phyloP scores from a whole-genome alignment of 2,329 filamentous ascomycete species.

The Fusarium staphyleae region DNA sequence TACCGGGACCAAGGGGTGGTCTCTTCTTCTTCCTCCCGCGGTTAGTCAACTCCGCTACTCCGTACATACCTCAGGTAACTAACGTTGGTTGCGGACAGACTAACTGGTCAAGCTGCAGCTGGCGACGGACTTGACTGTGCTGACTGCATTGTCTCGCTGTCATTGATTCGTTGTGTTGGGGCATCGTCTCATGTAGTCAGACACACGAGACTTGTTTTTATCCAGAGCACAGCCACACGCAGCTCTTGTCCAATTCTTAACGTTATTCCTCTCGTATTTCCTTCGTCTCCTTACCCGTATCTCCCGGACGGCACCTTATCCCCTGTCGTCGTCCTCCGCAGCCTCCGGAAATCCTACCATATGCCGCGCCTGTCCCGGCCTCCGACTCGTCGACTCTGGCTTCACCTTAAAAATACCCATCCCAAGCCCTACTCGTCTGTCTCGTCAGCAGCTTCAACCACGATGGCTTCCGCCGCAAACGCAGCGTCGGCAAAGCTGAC shows the following conservation, averaged over 20 bases:
- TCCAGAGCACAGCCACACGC: too few relatives aligned
- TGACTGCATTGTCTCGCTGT: conserved; percentile 10
- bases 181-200: neutral
- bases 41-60: too few relatives aligned
- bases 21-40: too few relatives aligned
- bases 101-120: too few relatives aligned
- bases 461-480: conserved; percentile 29
- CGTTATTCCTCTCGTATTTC: neutral
- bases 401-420: conserved; percentile 18
- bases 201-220: conserved; percentile 1
- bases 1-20: conserved; percentile 1
- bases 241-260: neutral
- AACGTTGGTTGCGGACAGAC: too few relatives aligned
- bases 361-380: conserved; percentile 38
- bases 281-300: conserved; percentile 4
- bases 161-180: conserved; percentile 6
- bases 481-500: conserved; percentile 21
- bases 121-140: too few relatives aligned
- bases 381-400: conserved; percentile 31
- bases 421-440: conserved; percentile 17
- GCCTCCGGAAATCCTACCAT: conserved; percentile 17
- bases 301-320: conserved; percentile 7
- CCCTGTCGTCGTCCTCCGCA: conserved; percentile 15
- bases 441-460: conserved; percentile 24
- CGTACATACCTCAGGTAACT: too few relatives aligned